These are phyloP conservation scores for Striga asiatica DNA, from an alignment of 257 asterid species.

Conservation along the genomic window DNA sequence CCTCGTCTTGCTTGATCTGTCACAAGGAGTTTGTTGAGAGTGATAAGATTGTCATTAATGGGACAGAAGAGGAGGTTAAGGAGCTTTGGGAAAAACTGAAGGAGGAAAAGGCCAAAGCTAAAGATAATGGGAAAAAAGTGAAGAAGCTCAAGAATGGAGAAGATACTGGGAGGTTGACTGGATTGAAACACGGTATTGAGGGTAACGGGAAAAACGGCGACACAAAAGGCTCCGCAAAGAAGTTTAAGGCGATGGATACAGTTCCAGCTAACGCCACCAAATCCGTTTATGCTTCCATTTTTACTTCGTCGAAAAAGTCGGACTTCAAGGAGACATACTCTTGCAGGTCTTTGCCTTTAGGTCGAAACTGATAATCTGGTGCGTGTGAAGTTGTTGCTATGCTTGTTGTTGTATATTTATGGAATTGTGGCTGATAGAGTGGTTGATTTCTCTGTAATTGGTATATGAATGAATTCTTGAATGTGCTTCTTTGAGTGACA, in stretches of 20 bases:
- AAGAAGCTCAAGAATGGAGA: slow-evolving; percentile 50
- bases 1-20: slow-evolving; percentile 64
- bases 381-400: slow-evolving; percentile 17
- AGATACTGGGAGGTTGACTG: slow-evolving; percentile 37
- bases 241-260: slow-evolving; percentile 45
- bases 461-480: no score
- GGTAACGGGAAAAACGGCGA: slow-evolving; percentile 25
- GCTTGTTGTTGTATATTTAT: slow-evolving; percentile 10
- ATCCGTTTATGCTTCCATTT: slow-evolving; percentile 69
- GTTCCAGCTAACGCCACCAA: slow-evolving; percentile 64
- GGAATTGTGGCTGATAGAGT: slow-evolving; percentile 3
- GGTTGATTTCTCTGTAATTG: slow-evolving; percentile 2
- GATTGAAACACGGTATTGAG: slow-evolving; percentile 54
- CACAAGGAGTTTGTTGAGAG: slow-evolving; percentile 55
- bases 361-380: slow-evolving; percentile 53
- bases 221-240: slow-evolving; percentile 36
- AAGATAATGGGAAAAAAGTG: slow-evolving; percentile 41
- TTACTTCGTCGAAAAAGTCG: slow-evolving; percentile 74
- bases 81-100: slow-evolving; percentile 60
- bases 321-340: slow-evolving; percentile 75
- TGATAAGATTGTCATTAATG: slow-evolving; percentile 74
- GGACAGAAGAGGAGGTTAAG: slow-evolving; percentile 75
- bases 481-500: no score
- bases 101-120: slow-evolving; percentile 39
- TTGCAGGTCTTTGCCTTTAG: slow-evolving; percentile 90